These are phyloP conservation scores for Abortiporus biennis DNA, from an alignment of 1,284 basidiomycete species.

Conservation along the genomic window DNA sequence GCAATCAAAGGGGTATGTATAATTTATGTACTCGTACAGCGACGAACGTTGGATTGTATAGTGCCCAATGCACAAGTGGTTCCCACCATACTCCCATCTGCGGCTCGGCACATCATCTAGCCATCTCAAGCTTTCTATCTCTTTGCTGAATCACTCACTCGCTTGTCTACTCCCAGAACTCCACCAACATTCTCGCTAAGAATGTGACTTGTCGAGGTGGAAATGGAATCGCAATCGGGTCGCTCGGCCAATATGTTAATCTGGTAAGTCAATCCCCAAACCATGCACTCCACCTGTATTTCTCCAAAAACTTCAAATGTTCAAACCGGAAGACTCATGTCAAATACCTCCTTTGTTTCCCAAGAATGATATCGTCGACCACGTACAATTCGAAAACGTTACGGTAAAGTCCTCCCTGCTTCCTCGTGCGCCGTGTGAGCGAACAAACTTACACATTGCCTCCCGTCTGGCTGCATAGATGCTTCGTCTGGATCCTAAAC, in stretches of 20 bases:
- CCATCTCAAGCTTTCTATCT: not conserved
- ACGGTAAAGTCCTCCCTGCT: constrained; percentile 25
- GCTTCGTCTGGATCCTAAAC: constrained; percentile 35
- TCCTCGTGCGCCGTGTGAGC: no score
- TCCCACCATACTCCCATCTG: no score
- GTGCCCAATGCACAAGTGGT: no score
- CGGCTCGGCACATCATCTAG: no score
- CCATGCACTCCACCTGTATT: no score
- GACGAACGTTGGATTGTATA: not conserved
- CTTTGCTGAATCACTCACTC: not conserved
- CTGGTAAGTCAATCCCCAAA: constrained; percentile 30
- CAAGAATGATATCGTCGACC: constrained; percentile 50
- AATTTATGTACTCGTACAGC: not conserved
- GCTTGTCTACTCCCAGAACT: constrained; percentile 35
- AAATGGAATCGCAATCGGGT: constrained; percentile 61
- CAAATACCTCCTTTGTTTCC: not conserved
- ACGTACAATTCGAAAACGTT: constrained; percentile 47
- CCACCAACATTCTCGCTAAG: constrained; percentile 43
- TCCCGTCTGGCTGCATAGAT: constrained; percentile 25
- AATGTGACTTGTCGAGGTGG: constrained; percentile 57
- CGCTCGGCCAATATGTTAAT: constrained; percentile 53
- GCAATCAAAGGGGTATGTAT: constrained; percentile 54
- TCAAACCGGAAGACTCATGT: no score
- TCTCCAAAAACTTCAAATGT: no score
- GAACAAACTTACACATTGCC: no score